These are phyloP conservation scores for Aureobasidium vineae DNA, from an alignment of 2,329 filamentous ascomycete genomes.

Conservation along the genomic window DNA sequence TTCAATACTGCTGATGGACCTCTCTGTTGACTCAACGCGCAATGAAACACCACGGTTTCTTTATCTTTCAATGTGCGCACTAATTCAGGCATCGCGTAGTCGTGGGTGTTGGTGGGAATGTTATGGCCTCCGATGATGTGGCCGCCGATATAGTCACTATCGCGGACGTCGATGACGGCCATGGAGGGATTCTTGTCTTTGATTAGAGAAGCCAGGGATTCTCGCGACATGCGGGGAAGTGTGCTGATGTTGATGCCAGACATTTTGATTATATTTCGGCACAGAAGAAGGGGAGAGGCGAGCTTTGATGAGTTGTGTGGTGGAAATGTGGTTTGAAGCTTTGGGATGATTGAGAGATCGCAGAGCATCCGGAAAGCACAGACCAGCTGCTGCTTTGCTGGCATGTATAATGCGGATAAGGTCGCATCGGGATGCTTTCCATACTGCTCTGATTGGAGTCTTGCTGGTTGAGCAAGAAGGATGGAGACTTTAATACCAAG, in stretches of 20 bases:
- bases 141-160: constrained; percentile 85
- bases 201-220: constrained; percentile 65
- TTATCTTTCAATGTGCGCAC: constrained; percentile 72
- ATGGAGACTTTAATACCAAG: no score
- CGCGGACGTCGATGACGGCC: constrained; percentile 85
- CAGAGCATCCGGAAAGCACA: no score
- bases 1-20: constrained; percentile 58
- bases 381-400: no score
- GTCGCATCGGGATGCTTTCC: no score
- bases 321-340: background rate
- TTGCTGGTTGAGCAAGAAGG: no score
- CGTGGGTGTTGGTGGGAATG: constrained; percentile 70
- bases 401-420: no score
- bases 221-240: constrained; percentile 66
- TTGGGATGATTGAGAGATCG: no score
- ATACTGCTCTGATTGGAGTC: no score
- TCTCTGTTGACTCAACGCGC: constrained; percentile 75
- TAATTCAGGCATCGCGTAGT: constrained; percentile 77
- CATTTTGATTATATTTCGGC: background rate
- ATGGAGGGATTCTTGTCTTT: constrained; percentile 43
- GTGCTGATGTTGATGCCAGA: constrained; percentile 57
- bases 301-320: background rate
- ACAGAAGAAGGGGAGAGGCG: background rate
- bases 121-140: constrained; percentile 79
- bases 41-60: constrained; percentile 90